These are phyloP conservation scores for Lachnellula hyalina DNA, from an alignment of 2,329 filamentous ascomycete genomes.

Conservation along the genomic window DNA sequence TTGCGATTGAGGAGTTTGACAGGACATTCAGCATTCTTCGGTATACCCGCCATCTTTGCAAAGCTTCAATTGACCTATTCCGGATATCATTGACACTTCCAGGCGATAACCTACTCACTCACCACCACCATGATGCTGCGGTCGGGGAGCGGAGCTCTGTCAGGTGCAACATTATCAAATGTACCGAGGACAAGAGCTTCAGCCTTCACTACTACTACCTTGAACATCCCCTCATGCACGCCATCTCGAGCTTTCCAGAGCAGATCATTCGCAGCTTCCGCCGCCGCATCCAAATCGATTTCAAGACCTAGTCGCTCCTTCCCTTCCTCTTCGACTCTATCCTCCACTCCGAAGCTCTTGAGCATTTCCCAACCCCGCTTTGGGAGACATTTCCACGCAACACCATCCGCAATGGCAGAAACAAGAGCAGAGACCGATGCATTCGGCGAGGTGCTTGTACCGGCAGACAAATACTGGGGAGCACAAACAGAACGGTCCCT, in stretches of 20 bases:
- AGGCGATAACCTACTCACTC: not conserved
- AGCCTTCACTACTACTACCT: conserved; percentile 5
- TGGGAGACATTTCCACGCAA: conserved; percentile 28
- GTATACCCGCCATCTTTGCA: not conserved
- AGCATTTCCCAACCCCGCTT: conserved; percentile 19
- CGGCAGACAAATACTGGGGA: conserved; percentile 94
- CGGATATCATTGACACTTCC: not conserved
- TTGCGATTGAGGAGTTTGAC: not conserved
- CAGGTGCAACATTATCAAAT: conserved; percentile 15
- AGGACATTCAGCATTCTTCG: too few species aligned
- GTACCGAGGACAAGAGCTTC: conserved; percentile 18
- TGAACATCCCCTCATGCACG: conserved; percentile 4
- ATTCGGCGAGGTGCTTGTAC: conserved; percentile 93
- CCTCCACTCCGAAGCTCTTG: conserved; percentile 10
- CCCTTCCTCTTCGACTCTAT: not conserved
- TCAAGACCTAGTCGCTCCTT: not conserved
- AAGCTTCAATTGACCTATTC: conserved; percentile 10
- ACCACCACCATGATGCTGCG: conserved; percentile 23
- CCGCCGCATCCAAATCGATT: conserved; percentile 6
- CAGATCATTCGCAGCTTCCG: conserved; percentile 2
- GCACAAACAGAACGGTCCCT: conserved; percentile 95
- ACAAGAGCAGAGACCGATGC: conserved; percentile 91
- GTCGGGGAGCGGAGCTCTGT: conserved; percentile 22
- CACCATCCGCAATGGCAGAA: conserved; percentile 34
- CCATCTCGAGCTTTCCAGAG: conserved; percentile 5